phyloP scores from a whole-genome alignment of 1,284 basidiomycete species.

The Fomitopsis schrenkii region DNA sequence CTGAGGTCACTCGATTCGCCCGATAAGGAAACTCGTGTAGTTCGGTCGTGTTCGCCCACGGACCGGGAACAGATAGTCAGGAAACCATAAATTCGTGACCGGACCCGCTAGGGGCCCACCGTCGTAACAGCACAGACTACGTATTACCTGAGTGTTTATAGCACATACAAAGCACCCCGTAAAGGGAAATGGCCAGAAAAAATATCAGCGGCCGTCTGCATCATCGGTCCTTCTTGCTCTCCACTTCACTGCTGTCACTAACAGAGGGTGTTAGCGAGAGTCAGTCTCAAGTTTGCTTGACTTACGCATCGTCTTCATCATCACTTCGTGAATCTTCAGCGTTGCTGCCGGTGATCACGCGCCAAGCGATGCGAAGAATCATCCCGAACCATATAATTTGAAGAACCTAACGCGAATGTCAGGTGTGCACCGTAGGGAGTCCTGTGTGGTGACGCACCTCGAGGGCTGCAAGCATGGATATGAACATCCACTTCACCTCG shows the following conservation, averaged over 20 bases:
- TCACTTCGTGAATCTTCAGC: slow-evolving; percentile 88
- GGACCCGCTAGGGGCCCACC: not conserved
- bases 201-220: not conserved
- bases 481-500: slow-evolving; percentile 46
- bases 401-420: slow-evolving; percentile 45
- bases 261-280: not conserved
- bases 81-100: not conserved
- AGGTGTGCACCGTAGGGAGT: slow-evolving; percentile 5
- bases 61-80: too few relatives aligned
- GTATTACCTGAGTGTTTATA: not conserved
- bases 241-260: slow-evolving; percentile 8
- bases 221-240: slow-evolving; percentile 20
- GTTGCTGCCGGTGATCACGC: slow-evolving; percentile 72
- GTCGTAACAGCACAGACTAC: not conserved
- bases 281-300: not conserved
- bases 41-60: not conserved
- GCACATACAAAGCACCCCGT: not conserved
- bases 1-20: slow-evolving; percentile 26
- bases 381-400: slow-evolving; percentile 84
- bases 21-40: slow-evolving; percentile 25
- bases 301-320: slow-evolving; percentile 59
- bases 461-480: slow-evolving; percentile 52
- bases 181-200: not conserved
- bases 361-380: slow-evolving; percentile 80
- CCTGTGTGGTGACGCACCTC: slow-evolving; percentile 42